Evolutionary conservation across 805 yeast genomes (phyloP).

Genomic region (Nakazawaea siamensis): DNA sequence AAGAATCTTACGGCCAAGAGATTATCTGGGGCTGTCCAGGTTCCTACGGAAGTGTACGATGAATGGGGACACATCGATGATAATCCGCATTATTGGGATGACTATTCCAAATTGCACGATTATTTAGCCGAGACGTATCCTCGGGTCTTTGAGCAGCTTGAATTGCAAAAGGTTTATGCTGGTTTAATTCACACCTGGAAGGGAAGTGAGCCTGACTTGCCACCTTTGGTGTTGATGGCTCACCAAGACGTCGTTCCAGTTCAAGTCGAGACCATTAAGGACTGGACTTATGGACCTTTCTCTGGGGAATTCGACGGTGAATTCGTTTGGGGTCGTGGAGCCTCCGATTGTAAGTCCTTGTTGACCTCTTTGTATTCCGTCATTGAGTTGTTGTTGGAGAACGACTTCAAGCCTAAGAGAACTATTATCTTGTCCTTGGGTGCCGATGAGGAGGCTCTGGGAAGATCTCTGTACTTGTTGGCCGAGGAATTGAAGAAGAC

Average conservation of each 20-base stretch:
- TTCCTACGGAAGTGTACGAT: slow-evolving; percentile 57
- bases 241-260: slow-evolving; percentile 79
- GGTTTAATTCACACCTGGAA: slow-evolving; percentile 57
- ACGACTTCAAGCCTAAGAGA: slow-evolving; percentile 52
- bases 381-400: slow-evolving; percentile 41
- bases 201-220: slow-evolving; percentile 42
- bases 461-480: slow-evolving; percentile 52
- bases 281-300: slow-evolving; percentile 65
- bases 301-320: slow-evolving; percentile 56
- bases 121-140: slow-evolving; percentile 53
- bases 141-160: slow-evolving; percentile 33
- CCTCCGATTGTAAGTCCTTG: slow-evolving; percentile 62
- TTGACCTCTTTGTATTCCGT: slow-evolving; percentile 59
- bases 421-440: slow-evolving; percentile 60
- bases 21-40: slow-evolving; percentile 46
- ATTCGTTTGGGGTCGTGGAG: slow-evolving; percentile 65
- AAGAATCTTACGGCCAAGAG: slow-evolving; percentile 29
- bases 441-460: slow-evolving; percentile 70
- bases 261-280: slow-evolving; percentile 41
- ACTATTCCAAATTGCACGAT: slow-evolving; percentile 39
- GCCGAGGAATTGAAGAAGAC: slow-evolving; percentile 35
- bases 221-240: slow-evolving; percentile 61
- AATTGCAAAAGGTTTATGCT: slow-evolving; percentile 44
- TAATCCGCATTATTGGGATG: slow-evolving; percentile 42
- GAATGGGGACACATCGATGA: slow-evolving; percentile 32